Evolutionary conservation across 257 asterid genomes (phyloP).

Genomic region (Solanum peruvianum): DNA sequence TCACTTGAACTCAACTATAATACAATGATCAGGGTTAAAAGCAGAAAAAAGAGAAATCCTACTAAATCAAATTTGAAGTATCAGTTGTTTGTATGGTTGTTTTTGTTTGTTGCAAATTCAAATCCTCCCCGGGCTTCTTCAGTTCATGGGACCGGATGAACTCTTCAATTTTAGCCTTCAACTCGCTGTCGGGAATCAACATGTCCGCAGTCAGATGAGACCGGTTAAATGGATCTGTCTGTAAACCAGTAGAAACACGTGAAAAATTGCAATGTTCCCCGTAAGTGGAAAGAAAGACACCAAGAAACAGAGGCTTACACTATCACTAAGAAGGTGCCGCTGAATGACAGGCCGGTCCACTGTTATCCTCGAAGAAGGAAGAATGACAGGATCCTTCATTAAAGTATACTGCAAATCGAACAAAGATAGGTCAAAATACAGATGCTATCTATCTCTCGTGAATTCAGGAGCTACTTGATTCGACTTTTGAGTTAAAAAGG

Average conservation of each 20-base stretch:
- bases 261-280: not conserved
- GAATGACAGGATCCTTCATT: conserved; percentile 91
- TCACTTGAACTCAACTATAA: conserved; percentile 17
- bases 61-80: conserved; percentile 51
- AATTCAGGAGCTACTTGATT: not conserved
- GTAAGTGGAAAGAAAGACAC: not conserved
- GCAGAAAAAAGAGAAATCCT: conserved; percentile 4
- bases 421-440: not conserved
- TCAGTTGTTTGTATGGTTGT: conserved; percentile 60
- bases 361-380: conserved; percentile 75
- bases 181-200: conserved; percentile 73
- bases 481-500: not conserved
- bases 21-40: conserved; percentile 20
- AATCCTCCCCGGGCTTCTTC: conserved; percentile 33
- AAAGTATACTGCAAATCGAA: conserved; percentile 61
- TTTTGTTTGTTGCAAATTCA: conserved; percentile 36
- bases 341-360: conserved; percentile 87
- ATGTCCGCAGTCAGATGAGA: conserved; percentile 83
- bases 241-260: conserved; percentile 13
- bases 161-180: conserved; percentile 75
- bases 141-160: conserved; percentile 42
- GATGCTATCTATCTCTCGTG: not conserved
- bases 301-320: conserved; percentile 20
- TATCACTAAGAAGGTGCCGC: conserved; percentile 90
- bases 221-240: conserved; percentile 96